Percentiles rank a stretch among this genome's conserved stretches.
Conservation (phyloP, 2,329 filamentous ascomycete species). For the Incumbomyces lentus region DNA sequence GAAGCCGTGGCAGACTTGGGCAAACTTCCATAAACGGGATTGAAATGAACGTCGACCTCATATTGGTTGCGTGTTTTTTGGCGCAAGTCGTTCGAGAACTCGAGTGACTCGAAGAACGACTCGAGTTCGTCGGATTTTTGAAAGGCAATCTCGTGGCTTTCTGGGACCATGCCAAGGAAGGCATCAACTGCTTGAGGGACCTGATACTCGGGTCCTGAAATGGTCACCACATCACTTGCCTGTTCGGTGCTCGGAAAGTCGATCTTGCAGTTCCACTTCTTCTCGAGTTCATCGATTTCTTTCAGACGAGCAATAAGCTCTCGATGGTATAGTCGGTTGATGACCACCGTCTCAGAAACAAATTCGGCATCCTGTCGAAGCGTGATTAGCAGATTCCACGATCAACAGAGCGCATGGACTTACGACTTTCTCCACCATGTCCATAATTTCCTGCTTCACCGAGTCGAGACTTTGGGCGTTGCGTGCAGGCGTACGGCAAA, state of each 20-base stretch:
- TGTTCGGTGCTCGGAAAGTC: constrained; percentile 96
- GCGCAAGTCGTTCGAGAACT: constrained; percentile 70
- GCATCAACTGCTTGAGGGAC: constrained; percentile 94
- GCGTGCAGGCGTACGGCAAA: constrained; percentile 90
- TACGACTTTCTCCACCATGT: constrained; percentile 94
- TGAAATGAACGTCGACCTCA: constrained; percentile 75
- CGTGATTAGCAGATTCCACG: constrained; percentile 12
- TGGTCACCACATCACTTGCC: constrained; percentile 89
- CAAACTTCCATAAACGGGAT: constrained; percentile 27
- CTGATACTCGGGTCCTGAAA: constrained; percentile 95
- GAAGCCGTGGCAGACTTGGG: constrained; percentile 24
- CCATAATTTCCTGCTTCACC: constrained; percentile 97
- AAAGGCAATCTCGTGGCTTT: constrained; percentile 84
- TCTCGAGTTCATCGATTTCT: constrained; percentile 89
- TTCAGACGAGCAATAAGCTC: constrained; percentile 79
- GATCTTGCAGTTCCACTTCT: constrained; percentile 99
- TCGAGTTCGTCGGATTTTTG: constrained; percentile 64
- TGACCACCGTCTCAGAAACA: constrained; percentile 82
- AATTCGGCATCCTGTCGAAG: constrained; percentile 74
- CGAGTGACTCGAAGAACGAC: constrained; percentile 68
- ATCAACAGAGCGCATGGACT: constrained; percentile 28
- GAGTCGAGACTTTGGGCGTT: constrained; percentile 95
- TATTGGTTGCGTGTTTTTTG: constrained; percentile 83
- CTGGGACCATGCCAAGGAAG: constrained; percentile 94
- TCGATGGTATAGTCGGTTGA: constrained; percentile 90